Evolutionary conservation across 352 stramenopile species (phyloP).

Genomic region (Bremia lactucae): DNA sequence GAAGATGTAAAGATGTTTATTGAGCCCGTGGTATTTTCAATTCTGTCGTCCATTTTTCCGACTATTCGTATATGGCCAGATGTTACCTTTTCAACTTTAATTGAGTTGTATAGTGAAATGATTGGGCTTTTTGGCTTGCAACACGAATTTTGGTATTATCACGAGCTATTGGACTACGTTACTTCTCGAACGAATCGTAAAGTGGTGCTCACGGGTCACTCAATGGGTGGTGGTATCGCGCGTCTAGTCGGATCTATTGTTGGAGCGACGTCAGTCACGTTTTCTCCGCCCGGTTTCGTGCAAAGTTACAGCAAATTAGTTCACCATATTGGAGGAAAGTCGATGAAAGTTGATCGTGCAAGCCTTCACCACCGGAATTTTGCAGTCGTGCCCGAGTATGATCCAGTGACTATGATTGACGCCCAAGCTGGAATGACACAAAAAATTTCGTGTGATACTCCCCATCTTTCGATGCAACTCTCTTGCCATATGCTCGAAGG

Average conservation of each 20-base stretch:
- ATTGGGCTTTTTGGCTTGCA: conserved; percentile 82
- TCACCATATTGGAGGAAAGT: conserved; percentile 64
- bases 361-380: conserved; percentile 78
- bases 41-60: conserved; percentile 83
- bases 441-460: conserved; percentile 83
- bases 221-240: conserved; percentile 81
- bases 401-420: conserved; percentile 84
- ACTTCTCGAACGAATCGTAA: conserved; percentile 68
- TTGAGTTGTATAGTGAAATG: conserved; percentile 81
- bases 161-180: conserved; percentile 77
- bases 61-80: conserved; percentile 89
- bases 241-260: conserved; percentile 75
- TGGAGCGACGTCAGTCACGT: conserved; percentile 68
- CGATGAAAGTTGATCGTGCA: conserved; percentile 56
- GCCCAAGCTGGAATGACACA: conserved; percentile 82
- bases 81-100: conserved; percentile 78
- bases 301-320: conserved; percentile 87
- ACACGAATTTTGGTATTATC: conserved; percentile 82
- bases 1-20: conserved; percentile 89
- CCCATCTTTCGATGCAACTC: conserved; percentile 80
- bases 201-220: conserved; percentile 82
- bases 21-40: conserved; percentile 83
- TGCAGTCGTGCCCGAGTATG: conserved; percentile 82
- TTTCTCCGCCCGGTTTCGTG: conserved; percentile 74
- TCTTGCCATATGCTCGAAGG: conserved; percentile 89